Percentiles rank a stretch among this genome's conserved stretches.
These are phyloP conservation scores for Luzula sylvatica DNA, from an alignment of 176 grass and related monocot species.

Conservation along the genomic window DNA sequence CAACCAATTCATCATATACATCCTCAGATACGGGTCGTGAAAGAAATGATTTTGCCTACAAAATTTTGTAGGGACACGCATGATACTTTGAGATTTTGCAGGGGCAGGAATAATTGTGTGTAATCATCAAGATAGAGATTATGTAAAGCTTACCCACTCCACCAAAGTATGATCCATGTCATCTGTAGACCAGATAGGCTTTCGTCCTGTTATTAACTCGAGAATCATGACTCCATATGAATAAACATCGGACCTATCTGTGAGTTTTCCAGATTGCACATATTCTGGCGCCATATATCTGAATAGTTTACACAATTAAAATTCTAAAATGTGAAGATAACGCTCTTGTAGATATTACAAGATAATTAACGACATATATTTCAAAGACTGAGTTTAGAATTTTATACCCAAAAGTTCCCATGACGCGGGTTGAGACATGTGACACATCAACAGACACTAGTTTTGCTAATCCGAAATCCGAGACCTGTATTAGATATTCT, in stretches of 20 bases:
- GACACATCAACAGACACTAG: constrained; percentile 35
- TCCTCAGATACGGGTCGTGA: constrained; percentile 32
- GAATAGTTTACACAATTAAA: neutral
- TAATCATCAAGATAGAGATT: neutral
- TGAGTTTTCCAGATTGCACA: constrained; percentile 55
- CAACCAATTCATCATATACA: constrained; percentile 49
- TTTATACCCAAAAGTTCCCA: constrained; percentile 73
- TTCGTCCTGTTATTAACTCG: constrained; percentile 66
- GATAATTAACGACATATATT: neutral
- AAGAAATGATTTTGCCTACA: constrained; percentile 61
- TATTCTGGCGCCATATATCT: constrained; percentile 91
- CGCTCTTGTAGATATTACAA: neutral
- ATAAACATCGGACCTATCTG: constrained; percentile 67
- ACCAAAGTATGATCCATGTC: constrained; percentile 35
- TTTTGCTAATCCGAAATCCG: constrained; percentile 81
- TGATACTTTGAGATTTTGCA: neutral
- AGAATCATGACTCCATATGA: constrained; percentile 87
- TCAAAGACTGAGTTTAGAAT: neutral
- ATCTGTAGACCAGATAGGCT: constrained; percentile 34
- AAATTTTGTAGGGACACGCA: constrained; percentile 8
- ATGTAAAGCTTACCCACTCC: constrained; percentile 42
- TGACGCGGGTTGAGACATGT: constrained; percentile 49
- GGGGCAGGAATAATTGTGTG: neutral
- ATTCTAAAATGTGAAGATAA: neutral
- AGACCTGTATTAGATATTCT: constrained; percentile 33